Percentiles rank a stretch among this genome's conserved stretches.
Evolutionary conservation across 2,329 filamentous ascomycete genomes (phyloP).

Genomic region (Monosporascus sp.): DNA sequence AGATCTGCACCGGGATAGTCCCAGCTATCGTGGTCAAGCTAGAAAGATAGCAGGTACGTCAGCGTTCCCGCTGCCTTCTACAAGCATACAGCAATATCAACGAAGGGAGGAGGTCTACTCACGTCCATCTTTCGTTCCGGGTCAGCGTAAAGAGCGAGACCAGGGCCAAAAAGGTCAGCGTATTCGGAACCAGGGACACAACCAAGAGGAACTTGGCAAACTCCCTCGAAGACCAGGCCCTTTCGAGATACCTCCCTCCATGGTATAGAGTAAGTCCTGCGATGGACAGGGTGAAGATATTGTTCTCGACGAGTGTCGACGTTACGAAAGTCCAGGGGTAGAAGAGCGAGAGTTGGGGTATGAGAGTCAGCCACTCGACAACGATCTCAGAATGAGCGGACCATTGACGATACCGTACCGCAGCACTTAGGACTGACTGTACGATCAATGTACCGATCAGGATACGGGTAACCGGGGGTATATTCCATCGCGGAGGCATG

Average conservation of each 20-base stretch:
- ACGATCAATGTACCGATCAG: slow-evolving; percentile 69
- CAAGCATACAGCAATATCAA: no score
- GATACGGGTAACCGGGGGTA: slow-evolving; percentile 84
- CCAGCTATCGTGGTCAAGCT: slow-evolving; percentile 81
- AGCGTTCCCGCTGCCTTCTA: not conserved
- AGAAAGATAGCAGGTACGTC: slow-evolving; percentile 13
- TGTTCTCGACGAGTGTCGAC: slow-evolving; percentile 85
- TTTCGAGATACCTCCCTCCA: slow-evolving; percentile 89
- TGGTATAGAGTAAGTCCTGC: slow-evolving; percentile 79
- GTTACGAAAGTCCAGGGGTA: slow-evolving; percentile 93
- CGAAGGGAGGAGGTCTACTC: slow-evolving; percentile 29
- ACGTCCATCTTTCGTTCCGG: slow-evolving; percentile 64
- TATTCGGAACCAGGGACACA: slow-evolving; percentile 73
- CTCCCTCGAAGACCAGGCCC: slow-evolving; percentile 89
- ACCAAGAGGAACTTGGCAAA: slow-evolving; percentile 86
- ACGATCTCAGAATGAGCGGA: slow-evolving; percentile 58
- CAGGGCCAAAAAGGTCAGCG: slow-evolving; percentile 67
- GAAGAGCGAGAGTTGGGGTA: slow-evolving; percentile 75
- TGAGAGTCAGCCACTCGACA: slow-evolving; percentile 80
- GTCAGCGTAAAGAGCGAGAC: slow-evolving; percentile 69
- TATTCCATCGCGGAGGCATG: slow-evolving; percentile 82
- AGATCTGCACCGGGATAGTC: slow-evolving; percentile 82
- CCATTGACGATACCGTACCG: slow-evolving; percentile 69
- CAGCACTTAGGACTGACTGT: slow-evolving; percentile 77
- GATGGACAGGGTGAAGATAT: slow-evolving; percentile 78